These are phyloP conservation scores for Euphorbia pulcherrima DNA, from an alignment of 345 rosid species.

Conservation along the genomic window DNA sequence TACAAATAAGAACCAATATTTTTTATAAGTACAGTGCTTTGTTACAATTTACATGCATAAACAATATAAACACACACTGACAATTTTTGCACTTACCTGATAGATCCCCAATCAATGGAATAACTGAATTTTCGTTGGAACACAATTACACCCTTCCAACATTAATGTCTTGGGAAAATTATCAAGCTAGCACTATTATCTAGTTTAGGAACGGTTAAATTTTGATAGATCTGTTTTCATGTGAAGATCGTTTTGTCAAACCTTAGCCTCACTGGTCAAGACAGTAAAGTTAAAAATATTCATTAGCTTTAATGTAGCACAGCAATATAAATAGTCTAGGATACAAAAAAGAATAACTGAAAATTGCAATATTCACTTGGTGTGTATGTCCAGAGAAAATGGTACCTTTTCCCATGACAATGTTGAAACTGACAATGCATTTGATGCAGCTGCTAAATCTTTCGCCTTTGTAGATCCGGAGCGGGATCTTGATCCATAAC, in stretches of 20 bases:
- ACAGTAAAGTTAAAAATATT: neutral
- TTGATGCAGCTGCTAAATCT: constrained; percentile 36
- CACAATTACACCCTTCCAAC: neutral
- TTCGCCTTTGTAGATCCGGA: constrained; percentile 40
- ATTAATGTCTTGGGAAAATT: neutral
- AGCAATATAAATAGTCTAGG: neutral
- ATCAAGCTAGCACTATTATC: neutral
- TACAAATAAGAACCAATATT: neutral
- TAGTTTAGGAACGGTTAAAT: neutral
- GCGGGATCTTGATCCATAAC: constrained; percentile 56
- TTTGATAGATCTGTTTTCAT: neutral
- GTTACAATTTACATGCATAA: neutral
- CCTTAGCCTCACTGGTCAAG: neutral
- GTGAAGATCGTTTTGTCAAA: too few relatives aligned
- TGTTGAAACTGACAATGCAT: constrained; percentile 35
- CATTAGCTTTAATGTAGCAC: neutral
- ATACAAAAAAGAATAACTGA: neutral
- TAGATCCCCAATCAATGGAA: neutral
- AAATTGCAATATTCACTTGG: neutral
- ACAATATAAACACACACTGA: neutral
- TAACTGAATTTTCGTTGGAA: neutral
- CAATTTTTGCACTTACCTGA: neutral
- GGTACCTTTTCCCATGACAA: constrained; percentile 76
- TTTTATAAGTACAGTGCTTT: neutral
- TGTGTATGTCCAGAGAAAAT: neutral